Base-by-base conservation (phyloP, 495 filamentous ascomycete species). In the Amniculicola lignicola region DNA sequence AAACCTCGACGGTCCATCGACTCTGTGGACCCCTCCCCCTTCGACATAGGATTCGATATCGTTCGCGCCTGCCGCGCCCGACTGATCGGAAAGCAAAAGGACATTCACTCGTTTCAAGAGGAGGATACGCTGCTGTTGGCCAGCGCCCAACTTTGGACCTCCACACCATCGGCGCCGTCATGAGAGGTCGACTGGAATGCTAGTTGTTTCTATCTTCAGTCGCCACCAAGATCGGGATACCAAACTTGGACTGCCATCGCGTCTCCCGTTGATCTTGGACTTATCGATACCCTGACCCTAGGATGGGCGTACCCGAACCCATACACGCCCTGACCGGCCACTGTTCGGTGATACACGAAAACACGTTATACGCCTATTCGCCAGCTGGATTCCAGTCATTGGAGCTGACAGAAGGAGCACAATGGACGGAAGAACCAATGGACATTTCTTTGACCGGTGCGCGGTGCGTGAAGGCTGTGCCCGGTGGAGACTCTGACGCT, bases 341-440 rank as follows among this genome's bases (percentile, higher is more conserved):
- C 62, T 98, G 93, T 72, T 93, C 90, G 14, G 81, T 85, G 52
- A 79, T 98, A 47, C 75, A 87, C 71, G 77, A 91, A 67, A 83
- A 87, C 69, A 93, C 85, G 15, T 81, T 98, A 14, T 98, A 95
- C 72, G 83, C 83, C 10, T 96, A 89, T 64, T 87, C 89, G 31
- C 67, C 81, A 16, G 70, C 78, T 43, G 88, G 84, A 19, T 90
- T 98, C 51, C 83, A 88, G 64, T 85, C 86, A 3, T 72, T 97
- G 31, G 70, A 74, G 16, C 74, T 98, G 57, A 63, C 76, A 57
- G 62, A 82, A 49, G 87, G 89, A 48, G 86, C 77, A 21, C 69
- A 75, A 67, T 98, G 93, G 93, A 72, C 75, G 45, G 58, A 74
- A 51, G 64, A 95, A 49, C 68, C 80, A 0, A 76, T 73, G 64